Evolutionary conservation across 495 filamentous ascomycete species (phyloP).

Genomic region (Neurospora cerealis): DNA sequence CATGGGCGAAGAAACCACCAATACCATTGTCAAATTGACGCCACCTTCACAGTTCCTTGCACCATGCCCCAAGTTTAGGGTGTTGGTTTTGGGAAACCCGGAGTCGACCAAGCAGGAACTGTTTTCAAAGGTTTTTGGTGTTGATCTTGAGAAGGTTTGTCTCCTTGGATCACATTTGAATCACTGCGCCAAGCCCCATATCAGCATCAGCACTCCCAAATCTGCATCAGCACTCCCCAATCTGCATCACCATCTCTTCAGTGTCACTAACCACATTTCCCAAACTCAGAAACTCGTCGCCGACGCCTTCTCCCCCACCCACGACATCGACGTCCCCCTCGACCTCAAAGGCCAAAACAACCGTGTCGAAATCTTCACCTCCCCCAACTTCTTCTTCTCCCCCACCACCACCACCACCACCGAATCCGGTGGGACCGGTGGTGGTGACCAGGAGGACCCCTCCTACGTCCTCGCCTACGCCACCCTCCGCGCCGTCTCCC

Average conservation of each 20-base stretch:
- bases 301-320: slow-evolving; percentile 10
- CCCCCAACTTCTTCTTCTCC: slow-evolving; percentile 12
- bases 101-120: slow-evolving; percentile 23
- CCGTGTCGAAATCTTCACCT: slow-evolving; percentile 14
- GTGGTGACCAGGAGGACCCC: neutral
- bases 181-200: too few species aligned
- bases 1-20: neutral
- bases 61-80: slow-evolving; percentile 17
- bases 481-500: neutral
- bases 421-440: neutral
- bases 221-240: too few species aligned
- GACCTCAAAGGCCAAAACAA: slow-evolving; percentile 17
- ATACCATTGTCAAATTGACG: slow-evolving; percentile 4
- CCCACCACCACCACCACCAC: slow-evolving; percentile 8
- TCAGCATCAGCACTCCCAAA: too few species aligned
- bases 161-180: too few species aligned
- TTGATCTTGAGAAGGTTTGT: slow-evolving; percentile 19
- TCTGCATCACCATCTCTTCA: too few species aligned
- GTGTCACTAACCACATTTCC: neutral
- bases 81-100: slow-evolving; percentile 20
- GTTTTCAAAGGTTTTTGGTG: slow-evolving; percentile 18
- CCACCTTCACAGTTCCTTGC: slow-evolving; percentile 12
- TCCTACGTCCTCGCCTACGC: neutral
- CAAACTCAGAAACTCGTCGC: slow-evolving; percentile 8
- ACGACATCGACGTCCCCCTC: slow-evolving; percentile 13